Evolutionary conservation across 1,139 yeast species (phyloP).

Genomic region (Candida buenavistaensis): DNA sequence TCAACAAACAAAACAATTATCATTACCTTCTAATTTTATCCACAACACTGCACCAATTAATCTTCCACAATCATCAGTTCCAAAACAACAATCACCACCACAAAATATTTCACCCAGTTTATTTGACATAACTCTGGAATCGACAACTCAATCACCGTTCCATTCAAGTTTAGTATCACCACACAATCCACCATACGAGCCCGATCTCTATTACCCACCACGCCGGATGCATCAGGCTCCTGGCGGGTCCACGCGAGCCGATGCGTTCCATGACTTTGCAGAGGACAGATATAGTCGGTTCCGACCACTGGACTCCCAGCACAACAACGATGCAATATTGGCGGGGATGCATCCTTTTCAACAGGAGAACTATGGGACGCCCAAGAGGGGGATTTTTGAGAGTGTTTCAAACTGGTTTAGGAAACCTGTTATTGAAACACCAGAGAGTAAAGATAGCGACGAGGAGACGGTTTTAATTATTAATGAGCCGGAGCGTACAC

Average conservation of each 20-base stretch:
- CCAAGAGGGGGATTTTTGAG: constrained; percentile 10
- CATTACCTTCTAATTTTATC: background rate
- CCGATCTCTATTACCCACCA: constrained; percentile 8
- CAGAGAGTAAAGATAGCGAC: constrained; percentile 1
- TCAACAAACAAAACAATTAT: background rate
- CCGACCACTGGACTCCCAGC: constrained; percentile 51
- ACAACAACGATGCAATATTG: constrained; percentile 32
- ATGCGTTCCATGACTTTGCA: constrained; percentile 41
- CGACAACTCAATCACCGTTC: constrained; percentile 7
- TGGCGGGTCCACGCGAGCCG: constrained; percentile 22
- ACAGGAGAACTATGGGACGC: constrained; percentile 14
- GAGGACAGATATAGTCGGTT: constrained; percentile 54
- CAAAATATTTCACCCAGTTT: constrained; percentile 7
- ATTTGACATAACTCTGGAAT: constrained; percentile 7
- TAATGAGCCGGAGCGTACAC: constrained; percentile 7
- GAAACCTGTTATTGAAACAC: background rate
- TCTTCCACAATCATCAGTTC: background rate
- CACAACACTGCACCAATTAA: background rate
- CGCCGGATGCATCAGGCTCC: constrained; percentile 10
- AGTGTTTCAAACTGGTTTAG: constrained; percentile 14
- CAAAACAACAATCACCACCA: background rate
- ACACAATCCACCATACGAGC: constrained; percentile 11
- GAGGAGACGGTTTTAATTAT: constrained; percentile 6
- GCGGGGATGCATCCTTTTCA: constrained; percentile 46
- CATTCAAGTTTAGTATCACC: constrained; percentile 9